These are phyloP conservation scores for Lachnellula willkommii DNA, from an alignment of 2,329 filamentous ascomycete genomes.

Conservation along the genomic window DNA sequence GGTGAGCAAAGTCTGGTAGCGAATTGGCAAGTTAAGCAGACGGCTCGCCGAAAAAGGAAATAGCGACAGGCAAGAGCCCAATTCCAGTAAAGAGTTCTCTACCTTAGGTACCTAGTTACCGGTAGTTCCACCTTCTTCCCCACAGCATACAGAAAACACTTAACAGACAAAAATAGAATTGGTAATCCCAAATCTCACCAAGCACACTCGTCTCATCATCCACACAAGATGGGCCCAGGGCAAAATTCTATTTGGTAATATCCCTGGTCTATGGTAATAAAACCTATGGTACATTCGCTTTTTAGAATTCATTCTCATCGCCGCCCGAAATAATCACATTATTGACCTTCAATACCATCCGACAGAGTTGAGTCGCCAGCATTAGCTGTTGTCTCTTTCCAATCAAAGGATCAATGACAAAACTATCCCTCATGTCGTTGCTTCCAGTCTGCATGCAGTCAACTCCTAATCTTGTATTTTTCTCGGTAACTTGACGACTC, in stretches of 20 bases:
- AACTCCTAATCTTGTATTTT: slow-evolving; percentile 74
- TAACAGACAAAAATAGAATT: neutral
- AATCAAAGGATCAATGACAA: slow-evolving; percentile 97
- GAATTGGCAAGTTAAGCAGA: no score
- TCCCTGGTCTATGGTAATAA: slow-evolving; percentile 20
- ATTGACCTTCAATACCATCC: slow-evolving; percentile 97
- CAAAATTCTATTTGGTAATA: slow-evolving; percentile 12
- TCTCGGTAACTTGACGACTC: slow-evolving; percentile 89
- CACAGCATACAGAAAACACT: no score
- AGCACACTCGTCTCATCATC: neutral
- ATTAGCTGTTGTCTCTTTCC: slow-evolving; percentile 97
- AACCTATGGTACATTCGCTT: slow-evolving; percentile 25
- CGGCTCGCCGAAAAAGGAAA: no score
- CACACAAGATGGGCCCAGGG: neutral
- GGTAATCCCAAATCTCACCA: neutral
- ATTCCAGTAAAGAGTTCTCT: no score
- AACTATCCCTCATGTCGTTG: slow-evolving; percentile 97
- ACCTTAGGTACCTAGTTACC: no score
- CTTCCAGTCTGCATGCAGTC: slow-evolving; percentile 95
- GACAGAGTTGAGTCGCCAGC: slow-evolving; percentile 92
- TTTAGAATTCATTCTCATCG: slow-evolving; percentile 81
- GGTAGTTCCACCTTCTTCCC: no score
- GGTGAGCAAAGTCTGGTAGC: no score
- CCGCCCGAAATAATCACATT: slow-evolving; percentile 89
- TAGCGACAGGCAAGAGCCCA: no score